Conservation (phyloP, 169 alveolate genomes). For the Eimeria sp. region DNA sequence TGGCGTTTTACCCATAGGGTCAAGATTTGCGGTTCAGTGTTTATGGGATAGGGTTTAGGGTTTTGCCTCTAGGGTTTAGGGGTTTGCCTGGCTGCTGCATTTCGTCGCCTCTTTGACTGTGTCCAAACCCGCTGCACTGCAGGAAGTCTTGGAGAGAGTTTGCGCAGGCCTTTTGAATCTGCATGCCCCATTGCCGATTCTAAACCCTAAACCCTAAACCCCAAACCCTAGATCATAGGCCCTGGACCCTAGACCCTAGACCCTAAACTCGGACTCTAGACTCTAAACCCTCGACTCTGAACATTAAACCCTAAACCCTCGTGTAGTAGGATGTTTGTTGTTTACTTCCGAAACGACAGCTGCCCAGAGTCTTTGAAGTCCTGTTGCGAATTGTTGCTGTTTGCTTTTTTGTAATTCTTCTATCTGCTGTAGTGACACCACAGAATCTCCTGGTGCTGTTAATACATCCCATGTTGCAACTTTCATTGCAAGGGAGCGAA, state of each 20-base stretch:
- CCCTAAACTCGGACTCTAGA: background rate
- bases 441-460: constrained; percentile 82
- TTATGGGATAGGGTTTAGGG: background rate
- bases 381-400: constrained; percentile 84
- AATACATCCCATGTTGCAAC: constrained; percentile 79
- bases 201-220: constrained; percentile 21
- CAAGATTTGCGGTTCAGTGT: background rate
- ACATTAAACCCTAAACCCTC: no score
- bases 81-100: background rate
- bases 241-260: background rate
- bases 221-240: background rate
- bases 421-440: constrained; percentile 86
- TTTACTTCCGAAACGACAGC: constrained; percentile 79
- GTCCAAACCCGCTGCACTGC: constrained; percentile 84
- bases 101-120: constrained; percentile 15
- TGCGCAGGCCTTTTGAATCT: constrained; percentile 52
- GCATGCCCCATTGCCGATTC: background rate
- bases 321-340: no score
- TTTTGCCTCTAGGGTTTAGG: background rate
- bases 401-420: constrained; percentile 85
- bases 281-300: no score
- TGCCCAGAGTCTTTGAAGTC: constrained; percentile 79
- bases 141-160: constrained; percentile 80
- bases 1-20: background rate
- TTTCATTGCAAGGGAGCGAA: constrained; percentile 26